phyloP scores from a whole-genome alignment of 1,284 basidiomycete genomes.

The Cryptococcus sp. region DNA sequence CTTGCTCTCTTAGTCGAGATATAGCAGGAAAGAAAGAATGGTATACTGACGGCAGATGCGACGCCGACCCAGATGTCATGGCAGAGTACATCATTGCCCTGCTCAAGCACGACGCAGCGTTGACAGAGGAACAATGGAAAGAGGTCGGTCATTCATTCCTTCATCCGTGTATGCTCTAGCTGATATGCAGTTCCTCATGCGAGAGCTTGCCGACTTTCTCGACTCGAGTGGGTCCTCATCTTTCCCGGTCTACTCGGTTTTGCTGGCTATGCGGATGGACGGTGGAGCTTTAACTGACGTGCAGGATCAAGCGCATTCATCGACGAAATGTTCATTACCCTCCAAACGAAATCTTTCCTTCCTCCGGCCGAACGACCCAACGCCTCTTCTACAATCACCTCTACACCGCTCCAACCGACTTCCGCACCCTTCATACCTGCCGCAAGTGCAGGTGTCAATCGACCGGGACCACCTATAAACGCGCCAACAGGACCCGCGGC shows the following conservation, averaged over 20 bases:
- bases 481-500: conserved; percentile 4
- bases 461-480: conserved; percentile 8
- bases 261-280: not conserved
- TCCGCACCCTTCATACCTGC: conserved; percentile 23
- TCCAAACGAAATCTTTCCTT: conserved; percentile 74
- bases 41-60: conserved; percentile 60
- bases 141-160: conserved; percentile 47
- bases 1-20: too few relatives aligned
- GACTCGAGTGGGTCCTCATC: conserved; percentile 62
- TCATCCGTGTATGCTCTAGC: not conserved
- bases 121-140: conserved; percentile 70
- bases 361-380: conserved; percentile 38
- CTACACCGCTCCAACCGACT: conserved; percentile 21
- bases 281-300: not conserved
- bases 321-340: conserved; percentile 71
- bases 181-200: conserved; percentile 52
- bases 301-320: conserved; percentile 72
- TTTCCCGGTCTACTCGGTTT: not conserved
- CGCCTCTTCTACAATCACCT: conserved; percentile 19
- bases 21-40: not conserved
- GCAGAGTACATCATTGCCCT: conserved; percentile 94
- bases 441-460: conserved; percentile 16
- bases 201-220: conserved; percentile 84
- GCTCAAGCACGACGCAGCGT: conserved; percentile 73
- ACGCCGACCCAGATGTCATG: conserved; percentile 89